A percentile compares a stretch with the other conserved stretches of the same genome.
Conservation (phyloP, 108 stramenopile genomes). For the Schizochytrium sp. region DNA sequence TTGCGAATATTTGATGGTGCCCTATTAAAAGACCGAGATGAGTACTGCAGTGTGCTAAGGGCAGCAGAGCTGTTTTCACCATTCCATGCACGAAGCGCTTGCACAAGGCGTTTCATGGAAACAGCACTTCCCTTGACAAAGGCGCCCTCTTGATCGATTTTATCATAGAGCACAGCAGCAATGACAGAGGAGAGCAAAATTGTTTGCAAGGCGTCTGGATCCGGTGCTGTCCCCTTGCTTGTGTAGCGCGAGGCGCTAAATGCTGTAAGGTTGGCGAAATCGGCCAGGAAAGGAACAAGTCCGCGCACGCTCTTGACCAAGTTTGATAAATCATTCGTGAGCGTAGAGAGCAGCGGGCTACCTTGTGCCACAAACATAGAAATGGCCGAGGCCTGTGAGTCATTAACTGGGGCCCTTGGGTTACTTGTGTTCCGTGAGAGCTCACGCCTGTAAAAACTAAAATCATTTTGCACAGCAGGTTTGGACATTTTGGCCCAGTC, state of each 20-base stretch:
- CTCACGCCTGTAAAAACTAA: slow-evolving; percentile 56
- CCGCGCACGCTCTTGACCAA: neutral
- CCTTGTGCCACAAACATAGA: slow-evolving; percentile 53
- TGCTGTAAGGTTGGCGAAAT: slow-evolving; percentile 27
- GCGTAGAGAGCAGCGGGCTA: slow-evolving; percentile 17
- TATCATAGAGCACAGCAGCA: slow-evolving; percentile 30
- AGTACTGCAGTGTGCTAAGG: neutral
- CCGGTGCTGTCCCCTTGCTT: neutral
- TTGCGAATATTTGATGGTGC: slow-evolving; percentile 18
- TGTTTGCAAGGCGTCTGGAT: slow-evolving; percentile 27
- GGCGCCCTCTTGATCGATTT: slow-evolving; percentile 25
- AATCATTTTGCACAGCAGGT: slow-evolving; percentile 48
- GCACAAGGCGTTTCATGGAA: slow-evolving; percentile 5
- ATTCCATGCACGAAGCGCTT: neutral
- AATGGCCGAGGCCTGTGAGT: slow-evolving; percentile 14
- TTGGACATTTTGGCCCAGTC: slow-evolving; percentile 43
- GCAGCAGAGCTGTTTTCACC: neutral
- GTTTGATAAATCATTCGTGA: neutral
- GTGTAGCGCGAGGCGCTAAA: neutral
- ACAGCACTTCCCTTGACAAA: slow-evolving; percentile 9
- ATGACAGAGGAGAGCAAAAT: neutral
- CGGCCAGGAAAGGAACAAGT: slow-evolving; percentile 11
- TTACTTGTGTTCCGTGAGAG: neutral
- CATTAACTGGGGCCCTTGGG: slow-evolving; percentile 32
- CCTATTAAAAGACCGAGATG: neutral